These are phyloP conservation scores for Camelina hispida DNA, from an alignment of 345 rosid species.

Conservation along the genomic window DNA sequence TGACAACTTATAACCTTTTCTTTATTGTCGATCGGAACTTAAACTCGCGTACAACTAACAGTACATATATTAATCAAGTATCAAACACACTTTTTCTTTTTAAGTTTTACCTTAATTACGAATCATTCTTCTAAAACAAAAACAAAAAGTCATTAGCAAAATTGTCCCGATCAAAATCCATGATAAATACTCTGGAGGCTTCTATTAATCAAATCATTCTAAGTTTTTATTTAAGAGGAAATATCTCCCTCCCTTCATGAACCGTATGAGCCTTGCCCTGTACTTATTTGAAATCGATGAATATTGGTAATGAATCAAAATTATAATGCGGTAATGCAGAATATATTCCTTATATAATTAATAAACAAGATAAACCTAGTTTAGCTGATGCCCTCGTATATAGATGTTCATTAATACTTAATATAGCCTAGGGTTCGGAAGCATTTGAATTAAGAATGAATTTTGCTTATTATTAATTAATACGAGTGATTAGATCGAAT, in stretches of 20 bases:
- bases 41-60: background rate
- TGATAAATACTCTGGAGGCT: background rate
- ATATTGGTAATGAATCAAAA: background rate
- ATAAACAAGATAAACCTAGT: background rate
- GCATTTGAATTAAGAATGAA: conserved; percentile 18
- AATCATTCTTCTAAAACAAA: background rate
- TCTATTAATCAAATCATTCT: too few relatives aligned
- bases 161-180: background rate
- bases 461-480: background rate
- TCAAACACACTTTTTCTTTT: background rate
- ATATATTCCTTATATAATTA: background rate
- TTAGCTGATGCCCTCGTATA: conserved; percentile 6
- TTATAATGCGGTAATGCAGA: conserved; percentile 1
- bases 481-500: conserved; percentile 39
- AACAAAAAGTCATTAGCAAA: background rate
- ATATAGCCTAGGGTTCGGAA: conserved; percentile 16
- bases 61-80: too few relatives aligned
- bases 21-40: background rate
- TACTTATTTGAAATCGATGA: conserved; percentile 1
- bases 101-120: background rate
- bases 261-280: background rate
- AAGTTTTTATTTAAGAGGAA: background rate
- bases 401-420: conserved; percentile 8
- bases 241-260: background rate
- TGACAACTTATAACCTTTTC: background rate